Base-by-base conservation (phyloP, 108 stramenopile species). In the Fragilariopsis cylindrus region DNA sequence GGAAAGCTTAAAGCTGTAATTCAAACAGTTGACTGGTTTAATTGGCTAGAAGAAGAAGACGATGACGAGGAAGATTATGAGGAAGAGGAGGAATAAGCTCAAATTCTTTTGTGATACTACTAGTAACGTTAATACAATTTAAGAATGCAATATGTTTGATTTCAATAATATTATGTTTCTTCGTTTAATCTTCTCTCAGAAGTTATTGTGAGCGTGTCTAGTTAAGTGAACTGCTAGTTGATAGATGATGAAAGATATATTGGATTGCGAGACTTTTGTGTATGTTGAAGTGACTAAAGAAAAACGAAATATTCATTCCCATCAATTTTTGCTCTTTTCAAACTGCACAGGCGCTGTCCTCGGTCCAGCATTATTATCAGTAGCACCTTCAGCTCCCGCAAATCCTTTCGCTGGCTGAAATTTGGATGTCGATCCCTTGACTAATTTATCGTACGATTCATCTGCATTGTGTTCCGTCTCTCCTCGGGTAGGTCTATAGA, bases 401-500 rank as follows among this genome's bases (percentile, higher is more conserved):
- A 96, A 96, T 2, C 91, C 95, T 77, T 88, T 88, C 64, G 88
- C 85, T 8, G 95, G 90, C 40, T 88, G 86, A 72, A 96, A 96
- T 76, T 92, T 96, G 52, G 84, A 76, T 41, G 94, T 96, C 19
- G 86, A 84, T 4, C 95, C 95, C 49, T 83, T 65, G 57, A 85
- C 84, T 54, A 96, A 71, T 43, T 88, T 82, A 48, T 88, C 89
- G 48, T 89, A 92, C 60, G 91, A 88, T 53, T 87, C 89, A 77
- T 96, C 92, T 1, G 92, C 92, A 82, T 91, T 90, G 79, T 87
- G 77, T 44, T 74, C 83, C 57, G 80, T 83, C 68, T 87, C 90
- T 43, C 88, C 95, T 44, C 92, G 64, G 5, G 92, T 96, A 4
- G 99, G 97, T 16, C 96, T 73, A 79, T 99, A 99, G 66, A 99